Base-by-base conservation (phyloP, 2,329 filamentous ascomycete species). In the Aspergillus jensenii region DNA sequence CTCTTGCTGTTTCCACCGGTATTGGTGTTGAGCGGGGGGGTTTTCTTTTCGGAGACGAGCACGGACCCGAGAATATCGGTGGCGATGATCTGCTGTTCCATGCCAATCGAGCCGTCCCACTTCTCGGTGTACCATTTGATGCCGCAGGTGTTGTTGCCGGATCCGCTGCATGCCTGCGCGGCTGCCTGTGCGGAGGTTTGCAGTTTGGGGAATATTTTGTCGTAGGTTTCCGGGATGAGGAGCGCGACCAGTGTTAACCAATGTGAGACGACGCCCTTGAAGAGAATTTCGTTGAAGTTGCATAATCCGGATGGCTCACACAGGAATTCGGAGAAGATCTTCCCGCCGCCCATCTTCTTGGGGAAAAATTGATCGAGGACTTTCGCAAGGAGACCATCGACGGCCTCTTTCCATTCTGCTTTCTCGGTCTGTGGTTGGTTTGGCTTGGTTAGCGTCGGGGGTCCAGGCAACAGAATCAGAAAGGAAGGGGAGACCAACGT, bases 31-130 rank as follows among this genome's bases (percentile, higher is more conserved):
- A 73, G 63, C 1, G 71, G 71, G 0, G 78, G 76, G 3, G 17
- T 82, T 1, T 72, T 74, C n/a, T 72, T 69, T 43, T 76, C 71
- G 41, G 52, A 40, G 9, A 85, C 73, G 11, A 89, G 76, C 44
- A 81, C 83, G 56, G 86, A 86, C 71, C 85, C 85, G 62, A 90
- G 76, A 12, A 87, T 82, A 25, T 84, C 81, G 25, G 90, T 76
- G 0, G 85, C 87, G 64, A 83, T 87, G 82, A 90, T 88, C 78
- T 90, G 85, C 71, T 88, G 80, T 43, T 88, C 84, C 8, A 90
- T 86, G 54, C 88, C 88, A 12, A 77, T 79, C 58, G 78, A 82
- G 44, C 82, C 81, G 61, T 87, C 84, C 64, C 79, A 90, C 2
- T 64, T 65, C 0, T 78, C 76, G 0, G 72, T 65, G 41, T 77